phyloP scores from a whole-genome alignment of 768 basidiomycete genomes.

The Pholiota molesta region DNA sequence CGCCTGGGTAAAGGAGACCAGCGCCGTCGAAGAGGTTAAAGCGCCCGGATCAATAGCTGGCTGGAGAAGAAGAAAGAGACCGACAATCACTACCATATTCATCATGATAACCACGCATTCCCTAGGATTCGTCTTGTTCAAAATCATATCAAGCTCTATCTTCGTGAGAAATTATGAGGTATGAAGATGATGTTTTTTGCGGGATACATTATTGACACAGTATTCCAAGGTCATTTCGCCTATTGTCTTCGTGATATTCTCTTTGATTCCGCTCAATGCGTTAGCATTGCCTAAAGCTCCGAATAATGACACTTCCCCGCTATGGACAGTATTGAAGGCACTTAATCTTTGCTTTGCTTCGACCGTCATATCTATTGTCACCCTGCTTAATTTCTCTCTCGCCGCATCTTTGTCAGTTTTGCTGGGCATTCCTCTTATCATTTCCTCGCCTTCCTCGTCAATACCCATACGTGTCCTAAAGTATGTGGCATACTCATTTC shows the following conservation, averaged over 20 bases:
- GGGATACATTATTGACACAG: background rate
- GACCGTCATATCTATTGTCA: slow-evolving; percentile 80
- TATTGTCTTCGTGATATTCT: slow-evolving; percentile 31
- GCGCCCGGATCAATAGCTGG: slow-evolving; percentile 11
- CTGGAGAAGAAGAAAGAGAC: slow-evolving; percentile 55
- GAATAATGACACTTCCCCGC: slow-evolving; percentile 35
- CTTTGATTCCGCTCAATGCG: slow-evolving; percentile 34
- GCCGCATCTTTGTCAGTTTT: slow-evolving; percentile 70
- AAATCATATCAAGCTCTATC: slow-evolving; percentile 44
- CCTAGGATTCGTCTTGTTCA: slow-evolving; percentile 56
- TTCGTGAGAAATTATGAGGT: slow-evolving; percentile 48
- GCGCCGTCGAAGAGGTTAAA: slow-evolving; percentile 21
- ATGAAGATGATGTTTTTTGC: slow-evolving; percentile 5
- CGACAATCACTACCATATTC: slow-evolving; percentile 54
- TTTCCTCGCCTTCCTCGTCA: slow-evolving; percentile 36
- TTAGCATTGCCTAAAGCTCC: slow-evolving; percentile 30
- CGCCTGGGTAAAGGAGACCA: slow-evolving; percentile 47
- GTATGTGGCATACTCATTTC: slow-evolving; percentile 43
- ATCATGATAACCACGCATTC: slow-evolving; percentile 61
- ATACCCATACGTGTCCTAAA: slow-evolving; percentile 26
- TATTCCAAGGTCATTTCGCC: slow-evolving; percentile 25
- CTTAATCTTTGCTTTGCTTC: slow-evolving; percentile 85
- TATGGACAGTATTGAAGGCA: slow-evolving; percentile 61
- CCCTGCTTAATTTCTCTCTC: slow-evolving; percentile 92
- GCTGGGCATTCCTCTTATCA: slow-evolving; percentile 66